Evolutionary conservation across 2,329 filamentous ascomycete genomes (phyloP), one percentile per base, ranked within the genome.

Genomic region (Teratosphaeria zuluensis): DNA sequence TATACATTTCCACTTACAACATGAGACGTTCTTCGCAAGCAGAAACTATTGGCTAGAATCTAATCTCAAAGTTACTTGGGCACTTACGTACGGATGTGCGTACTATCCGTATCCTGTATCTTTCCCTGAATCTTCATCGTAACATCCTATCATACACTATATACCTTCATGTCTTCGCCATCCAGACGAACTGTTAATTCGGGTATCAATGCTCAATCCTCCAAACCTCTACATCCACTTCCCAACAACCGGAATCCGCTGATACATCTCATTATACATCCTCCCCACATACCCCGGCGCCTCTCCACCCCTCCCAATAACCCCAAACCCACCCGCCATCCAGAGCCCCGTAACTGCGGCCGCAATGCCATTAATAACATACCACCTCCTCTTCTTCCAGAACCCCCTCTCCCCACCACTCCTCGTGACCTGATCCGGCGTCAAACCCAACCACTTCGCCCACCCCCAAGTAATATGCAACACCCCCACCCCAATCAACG

Each of bases 401-500:
- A 80, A 72, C 55, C 80, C 77, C 38, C 78, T 79, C 66, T 76
- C 73, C 70, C 66, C 74, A 70, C 76, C 76, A 70, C 78, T 70
- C 1, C 30, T 70, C 66, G 76, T 76, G 72, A 83, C 66, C 73
- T 81, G 62, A 1, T 79, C 78, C 21, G 87, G 86, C 55, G 85
- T 79, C 53, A 82, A 77, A 0, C 84, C 84, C 60, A 92, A 76
- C 88, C 90, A 96, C 72, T 84, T 87, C n/a, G 90, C 89, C 75
- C 84, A 84, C 2, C 92, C 92, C 84, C 90, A 95, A 7, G 89
- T 83, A 71, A 92, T 85, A 75, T 96, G 92, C 60, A 85, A 89
- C 28, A 83, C 85, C 0, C 85, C 88, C 0, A 86, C 74, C 16
- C 76, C 77, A 6, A 96, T 77, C 54, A 96, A 77, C 1, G 84